Conservation (phyloP, 2,329 filamentous ascomycete genomes). For the Lecanosticta acicola region DNA sequence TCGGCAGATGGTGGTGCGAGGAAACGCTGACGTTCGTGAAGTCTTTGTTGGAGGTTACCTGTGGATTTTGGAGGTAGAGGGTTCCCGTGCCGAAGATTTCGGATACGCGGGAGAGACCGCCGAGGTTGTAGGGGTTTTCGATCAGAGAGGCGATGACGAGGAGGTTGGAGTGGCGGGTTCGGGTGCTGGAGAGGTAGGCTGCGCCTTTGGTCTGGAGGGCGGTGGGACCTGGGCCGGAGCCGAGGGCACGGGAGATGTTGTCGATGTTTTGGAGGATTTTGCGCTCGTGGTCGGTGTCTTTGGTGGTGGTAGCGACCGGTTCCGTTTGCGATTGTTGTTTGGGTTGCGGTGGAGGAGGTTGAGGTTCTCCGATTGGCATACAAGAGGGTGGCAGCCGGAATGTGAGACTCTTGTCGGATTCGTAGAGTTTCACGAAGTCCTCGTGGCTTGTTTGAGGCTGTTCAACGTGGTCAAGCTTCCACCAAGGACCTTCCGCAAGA, state of each 20-base stretch:
- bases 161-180: slow-evolving; percentile 30
- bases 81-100: slow-evolving; percentile 48
- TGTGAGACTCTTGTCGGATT: slow-evolving; percentile 18
- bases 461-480: slow-evolving; percentile 41
- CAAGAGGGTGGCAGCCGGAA: slow-evolving; percentile 21
- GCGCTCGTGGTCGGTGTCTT: slow-evolving; percentile 1
- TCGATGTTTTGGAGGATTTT: slow-evolving; percentile 15
- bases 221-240: slow-evolving; percentile 11
- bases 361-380: slow-evolving; percentile 30
- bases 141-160: slow-evolving; percentile 48
- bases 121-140: slow-evolving; percentile 47
- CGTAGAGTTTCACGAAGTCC: slow-evolving; percentile 38
- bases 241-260: slow-evolving; percentile 15
- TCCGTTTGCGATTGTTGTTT: background rate
- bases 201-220: slow-evolving; percentile 49
- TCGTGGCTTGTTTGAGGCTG: slow-evolving; percentile 32
- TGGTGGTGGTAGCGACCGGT: background rate
- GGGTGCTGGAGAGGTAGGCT: slow-evolving; percentile 37
- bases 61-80: slow-evolving; percentile 40
- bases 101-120: slow-evolving; percentile 46
- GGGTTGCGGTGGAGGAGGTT: slow-evolving; percentile 1
- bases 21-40: slow-evolving; percentile 48
- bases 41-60: slow-evolving; percentile 41
- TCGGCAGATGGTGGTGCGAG: slow-evolving; percentile 46
- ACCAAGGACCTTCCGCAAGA: slow-evolving; percentile 43